A percentile compares a stretch with the other conserved stretches of the same genome.
These are phyloP conservation scores for Aspergillus spinulosporus DNA, from an alignment of 2,329 filamentous ascomycete genomes.

Conservation along the genomic window DNA sequence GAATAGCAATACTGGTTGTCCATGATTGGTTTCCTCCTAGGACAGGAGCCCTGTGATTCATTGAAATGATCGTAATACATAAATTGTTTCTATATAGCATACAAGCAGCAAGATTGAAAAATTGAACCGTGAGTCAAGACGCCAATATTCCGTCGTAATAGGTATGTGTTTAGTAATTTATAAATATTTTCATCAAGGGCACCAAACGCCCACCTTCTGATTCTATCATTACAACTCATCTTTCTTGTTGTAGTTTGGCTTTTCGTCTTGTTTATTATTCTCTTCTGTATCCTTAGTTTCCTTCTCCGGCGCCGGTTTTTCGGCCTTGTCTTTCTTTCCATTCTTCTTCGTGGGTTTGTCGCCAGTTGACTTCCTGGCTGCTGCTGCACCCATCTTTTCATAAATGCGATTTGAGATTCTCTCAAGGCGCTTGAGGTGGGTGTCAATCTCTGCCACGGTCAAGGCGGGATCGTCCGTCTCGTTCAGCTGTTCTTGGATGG, in stretches of 20 bases:
- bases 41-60: background rate
- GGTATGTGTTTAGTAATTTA: background rate
- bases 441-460: conserved; percentile 68
- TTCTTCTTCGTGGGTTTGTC: conserved; percentile 30
- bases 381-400: conserved; percentile 49
- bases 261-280: conserved; percentile 18
- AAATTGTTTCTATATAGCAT: conserved; percentile 8
- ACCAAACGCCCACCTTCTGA: conserved; percentile 16
- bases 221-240: conserved; percentile 32
- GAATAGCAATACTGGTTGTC: background rate
- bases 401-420: conserved; percentile 42
- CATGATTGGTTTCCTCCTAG: background rate
- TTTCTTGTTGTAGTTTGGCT: conserved; percentile 32
- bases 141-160: background rate
- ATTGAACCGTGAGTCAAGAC: too few species aligned
- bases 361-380: conserved; percentile 21
- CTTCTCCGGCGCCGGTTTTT: conserved; percentile 21
- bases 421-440: conserved; percentile 69
- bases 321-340: conserved; percentile 31
- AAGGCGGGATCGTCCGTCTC: conserved; percentile 73
- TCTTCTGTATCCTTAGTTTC: conserved; percentile 13
- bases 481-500: conserved; percentile 69
- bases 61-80: conserved; percentile 8
- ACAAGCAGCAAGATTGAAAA: conserved; percentile 1
- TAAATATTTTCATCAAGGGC: background rate